Base-by-base conservation (phyloP, 208 protist species). In the Wallacemonas sp. region DNA sequence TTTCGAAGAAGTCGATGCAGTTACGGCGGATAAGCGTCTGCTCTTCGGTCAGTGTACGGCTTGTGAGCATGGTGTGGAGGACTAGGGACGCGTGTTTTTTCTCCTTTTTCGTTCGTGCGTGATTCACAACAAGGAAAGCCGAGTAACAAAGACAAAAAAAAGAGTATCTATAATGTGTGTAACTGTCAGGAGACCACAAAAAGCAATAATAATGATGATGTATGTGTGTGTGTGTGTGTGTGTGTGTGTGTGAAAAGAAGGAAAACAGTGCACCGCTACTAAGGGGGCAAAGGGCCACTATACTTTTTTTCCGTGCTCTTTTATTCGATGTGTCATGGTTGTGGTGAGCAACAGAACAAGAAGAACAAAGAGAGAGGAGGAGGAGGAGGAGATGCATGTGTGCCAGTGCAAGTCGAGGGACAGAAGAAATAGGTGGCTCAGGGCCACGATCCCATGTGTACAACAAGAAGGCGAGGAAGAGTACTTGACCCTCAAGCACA, bases 1-100 rank as follows among this genome's bases (percentile, higher is more conserved):
- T 86, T 58, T 95, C 81, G 58, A 97, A 97, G 44, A 97, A 97
- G 71, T 97, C 89, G 38, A 85, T 86, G 64, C 93, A 97, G 58
- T 93, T 76, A 0, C 89, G 91, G 9, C 89, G 82, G 49, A 97
- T 88, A 22, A 91, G 75, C 31, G 84, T 88, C 78, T 97, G 91
- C 75, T 94, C 87, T 72, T 97, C 89, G 8, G 84, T 94, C 38
- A 97, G 63, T 1, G 72, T 93, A 31, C 88, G 84, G 55, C 84
- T 94, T 11, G 69, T 72, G 2, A 94, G 66, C 87, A 96, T 96
- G 3, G 27, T 60, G 19, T 12, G 24, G 6, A n/a, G n/a, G n/a
- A 70, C 36, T 30, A 31, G 15, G 36, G 26, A 31, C 11, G n/a
- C 19, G 42, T 11, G 15, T 4, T 41, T 60, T 60, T 60, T 19